A percentile compares a stretch with the other conserved stretches of the same genome.
phyloP scores from a whole-genome alignment of 495 filamentous ascomycete species.

The Lophiotrema nucula region DNA sequence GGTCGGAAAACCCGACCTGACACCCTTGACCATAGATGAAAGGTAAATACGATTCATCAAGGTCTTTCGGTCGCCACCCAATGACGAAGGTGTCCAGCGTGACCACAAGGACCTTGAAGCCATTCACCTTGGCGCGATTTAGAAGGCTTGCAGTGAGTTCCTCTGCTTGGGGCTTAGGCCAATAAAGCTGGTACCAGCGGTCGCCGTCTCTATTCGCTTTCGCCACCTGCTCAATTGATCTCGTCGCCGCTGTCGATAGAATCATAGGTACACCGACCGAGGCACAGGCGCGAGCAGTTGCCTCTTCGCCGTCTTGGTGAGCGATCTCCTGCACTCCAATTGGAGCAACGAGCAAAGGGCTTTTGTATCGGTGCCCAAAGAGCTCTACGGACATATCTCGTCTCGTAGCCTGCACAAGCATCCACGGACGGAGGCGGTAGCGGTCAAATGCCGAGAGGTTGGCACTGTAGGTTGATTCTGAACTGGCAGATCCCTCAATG shows the following conservation, averaged over 20 bases:
- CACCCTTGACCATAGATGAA: slow-evolving; percentile 34
- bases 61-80: slow-evolving; percentile 35
- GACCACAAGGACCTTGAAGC: slow-evolving; percentile 36
- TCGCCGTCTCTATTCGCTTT: slow-evolving; percentile 32
- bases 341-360: slow-evolving; percentile 37
- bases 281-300: slow-evolving; percentile 23
- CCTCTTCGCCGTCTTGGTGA: slow-evolving; percentile 35
- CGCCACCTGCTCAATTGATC: slow-evolving; percentile 33
- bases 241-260: slow-evolving; percentile 30
- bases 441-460: slow-evolving; percentile 32
- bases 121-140: slow-evolving; percentile 27
- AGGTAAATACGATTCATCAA: slow-evolving; percentile 33
- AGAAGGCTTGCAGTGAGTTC: slow-evolving; percentile 34
- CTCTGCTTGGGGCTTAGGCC: slow-evolving; percentile 29
- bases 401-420: slow-evolving; percentile 47
- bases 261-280: slow-evolving; percentile 29
- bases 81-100: slow-evolving; percentile 35
- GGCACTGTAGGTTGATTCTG: slow-evolving; percentile 18
- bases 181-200: slow-evolving; percentile 35
- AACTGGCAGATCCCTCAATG: slow-evolving; percentile 27
- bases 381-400: slow-evolving; percentile 34
- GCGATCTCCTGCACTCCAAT: slow-evolving; percentile 41
- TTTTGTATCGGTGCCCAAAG: slow-evolving; percentile 31
- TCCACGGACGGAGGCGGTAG: slow-evolving; percentile 29
- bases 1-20: slow-evolving; percentile 31